phyloP scores from a whole-genome alignment of 306 rosid species.

The Heteromeles arbutifolia region DNA sequence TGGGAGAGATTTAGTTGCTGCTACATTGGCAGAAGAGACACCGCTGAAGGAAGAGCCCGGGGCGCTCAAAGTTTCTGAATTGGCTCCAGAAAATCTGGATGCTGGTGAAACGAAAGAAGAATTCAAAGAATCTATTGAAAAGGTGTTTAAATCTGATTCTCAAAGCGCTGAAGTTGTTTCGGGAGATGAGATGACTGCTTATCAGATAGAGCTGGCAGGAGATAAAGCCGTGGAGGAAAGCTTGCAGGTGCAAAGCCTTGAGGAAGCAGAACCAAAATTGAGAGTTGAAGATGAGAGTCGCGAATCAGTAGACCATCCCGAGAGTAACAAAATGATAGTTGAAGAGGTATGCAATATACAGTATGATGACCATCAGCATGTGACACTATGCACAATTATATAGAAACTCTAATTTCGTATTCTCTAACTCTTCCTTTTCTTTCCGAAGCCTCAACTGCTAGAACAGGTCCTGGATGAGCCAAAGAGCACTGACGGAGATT shows the following conservation, averaged over 20 bases:
- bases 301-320: too few relatives aligned
- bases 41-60: slow-evolving; percentile 7
- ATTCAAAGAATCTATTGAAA: slow-evolving; percentile 3
- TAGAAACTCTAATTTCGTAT: neutral
- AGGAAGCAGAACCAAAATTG: slow-evolving; percentile 16
- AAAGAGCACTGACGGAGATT: neutral
- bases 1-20: neutral
- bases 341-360: slow-evolving; percentile 1
- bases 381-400: neutral
- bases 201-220: neutral
- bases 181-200: slow-evolving; percentile 8
- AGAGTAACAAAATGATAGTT: neutral
- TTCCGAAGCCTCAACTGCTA: neutral
- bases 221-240: neutral
- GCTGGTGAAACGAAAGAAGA: slow-evolving; percentile 16
- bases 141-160: neutral
- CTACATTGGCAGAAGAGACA: slow-evolving; percentile 6
- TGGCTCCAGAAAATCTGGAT: slow-evolving; percentile 6
- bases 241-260: neutral
- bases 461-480: neutral
- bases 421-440: neutral
- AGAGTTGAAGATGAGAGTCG: slow-evolving; percentile 12
- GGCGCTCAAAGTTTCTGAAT: slow-evolving; percentile 9
- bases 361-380: neutral
- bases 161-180: neutral